Conservation (phyloP, 257 asterid genomes). For the Solanum etuberosum region DNA sequence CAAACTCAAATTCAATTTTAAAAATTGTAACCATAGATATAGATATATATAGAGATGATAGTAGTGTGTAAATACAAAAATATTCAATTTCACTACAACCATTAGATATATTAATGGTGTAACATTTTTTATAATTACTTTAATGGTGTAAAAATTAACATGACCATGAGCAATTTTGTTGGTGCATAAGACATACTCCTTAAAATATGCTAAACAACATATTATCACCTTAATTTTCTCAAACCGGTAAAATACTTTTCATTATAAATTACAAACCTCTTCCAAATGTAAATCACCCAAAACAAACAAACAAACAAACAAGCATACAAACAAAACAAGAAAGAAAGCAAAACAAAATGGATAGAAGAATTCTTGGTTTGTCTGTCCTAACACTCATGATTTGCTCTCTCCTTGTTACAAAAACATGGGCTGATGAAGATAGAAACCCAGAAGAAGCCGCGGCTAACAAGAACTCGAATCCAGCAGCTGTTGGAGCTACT, state of each 20-base stretch:
- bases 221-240: not conserved
- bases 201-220: not conserved
- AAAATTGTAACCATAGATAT: not conserved
- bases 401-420: not conserved
- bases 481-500: not conserved
- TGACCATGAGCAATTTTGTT: not conserved
- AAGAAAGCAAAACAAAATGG: not conserved
- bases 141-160: not conserved
- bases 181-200: not conserved
- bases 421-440: not conserved
- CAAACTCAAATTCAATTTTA: not conserved
- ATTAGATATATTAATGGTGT: not conserved
- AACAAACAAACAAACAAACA: not conserved
- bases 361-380: not conserved
- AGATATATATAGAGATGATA: not conserved
- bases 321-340: not conserved
- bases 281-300: not conserved
- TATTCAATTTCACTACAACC: not conserved
- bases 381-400: not conserved
- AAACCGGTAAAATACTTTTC: not conserved
- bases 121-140: not conserved
- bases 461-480: not conserved
- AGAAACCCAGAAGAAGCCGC: not conserved
- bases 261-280: not conserved
- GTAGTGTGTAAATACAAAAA: not conserved